phyloP scores from a whole-genome alignment of 208 protist species.

The Trypanosoma lewisi region DNA sequence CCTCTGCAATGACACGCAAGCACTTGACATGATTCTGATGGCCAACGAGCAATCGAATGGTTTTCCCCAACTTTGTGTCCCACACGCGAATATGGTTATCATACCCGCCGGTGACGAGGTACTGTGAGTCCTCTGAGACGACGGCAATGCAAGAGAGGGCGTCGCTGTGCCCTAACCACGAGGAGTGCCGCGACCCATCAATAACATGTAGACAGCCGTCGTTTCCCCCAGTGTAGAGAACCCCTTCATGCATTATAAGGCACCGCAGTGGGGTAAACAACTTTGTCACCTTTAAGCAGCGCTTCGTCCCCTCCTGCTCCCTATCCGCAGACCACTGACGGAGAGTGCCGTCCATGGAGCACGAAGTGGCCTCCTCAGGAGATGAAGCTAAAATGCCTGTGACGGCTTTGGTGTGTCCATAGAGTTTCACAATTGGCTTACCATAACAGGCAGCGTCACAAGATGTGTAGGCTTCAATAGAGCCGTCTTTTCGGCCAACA shows the following conservation, averaged over 20 bases:
- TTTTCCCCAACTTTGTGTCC: conserved; percentile 51
- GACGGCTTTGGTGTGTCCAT: conserved; percentile 61
- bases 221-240: conserved; percentile 58
- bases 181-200: conserved; percentile 49
- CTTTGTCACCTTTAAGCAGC: conserved; percentile 34
- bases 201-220: conserved; percentile 66
- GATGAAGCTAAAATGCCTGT: conserved; percentile 50
- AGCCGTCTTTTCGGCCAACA: conserved; percentile 72
- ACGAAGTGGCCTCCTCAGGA: conserved; percentile 52
- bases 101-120: conserved; percentile 68
- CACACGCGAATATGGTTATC: conserved; percentile 75
- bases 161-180: conserved; percentile 61
- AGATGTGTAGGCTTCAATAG: conserved; percentile 66
- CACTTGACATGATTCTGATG: conserved; percentile 64
- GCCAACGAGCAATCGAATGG: conserved; percentile 58
- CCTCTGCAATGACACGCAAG: conserved; percentile 32
- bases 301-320: conserved; percentile 25
- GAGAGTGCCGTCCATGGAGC: conserved; percentile 72
- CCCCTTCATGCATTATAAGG: conserved; percentile 33
- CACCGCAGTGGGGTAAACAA: conserved; percentile 49
- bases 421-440: conserved; percentile 43
- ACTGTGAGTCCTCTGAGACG: conserved; percentile 14
- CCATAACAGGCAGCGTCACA: conserved; percentile 53
- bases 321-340: conserved; percentile 58
- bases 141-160: conserved; percentile 61